phyloP scores from a whole-genome alignment of 192 early-diverging fungal genomes.

The Mortierella claussenii region DNA sequence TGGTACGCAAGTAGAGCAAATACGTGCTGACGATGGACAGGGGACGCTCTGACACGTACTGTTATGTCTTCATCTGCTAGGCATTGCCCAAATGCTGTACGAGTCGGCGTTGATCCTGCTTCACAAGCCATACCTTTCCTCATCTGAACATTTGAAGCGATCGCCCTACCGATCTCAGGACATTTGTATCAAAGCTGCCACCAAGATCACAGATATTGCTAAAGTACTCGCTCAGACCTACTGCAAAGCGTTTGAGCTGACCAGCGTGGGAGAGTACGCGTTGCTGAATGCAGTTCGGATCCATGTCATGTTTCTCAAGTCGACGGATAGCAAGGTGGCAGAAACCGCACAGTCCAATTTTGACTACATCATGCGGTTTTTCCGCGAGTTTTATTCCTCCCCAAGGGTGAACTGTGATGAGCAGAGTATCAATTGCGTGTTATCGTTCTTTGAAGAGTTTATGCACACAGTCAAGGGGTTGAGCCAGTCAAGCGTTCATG shows the following conservation, averaged over 20 bases:
- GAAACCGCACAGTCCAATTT: slow-evolving; percentile 34
- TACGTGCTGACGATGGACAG: no score
- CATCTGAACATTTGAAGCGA: slow-evolving; percentile 45
- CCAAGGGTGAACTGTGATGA: slow-evolving; percentile 39
- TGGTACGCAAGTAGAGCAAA: no score
- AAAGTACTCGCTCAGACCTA: slow-evolving; percentile 39
- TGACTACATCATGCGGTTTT: slow-evolving; percentile 50
- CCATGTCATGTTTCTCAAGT: slow-evolving; percentile 51
- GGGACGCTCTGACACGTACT: no score
- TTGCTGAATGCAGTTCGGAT: slow-evolving; percentile 48
- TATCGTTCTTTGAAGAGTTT: slow-evolving; percentile 52
- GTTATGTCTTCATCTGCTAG: slow-evolving; percentile 2
- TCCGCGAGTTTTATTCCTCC: slow-evolving; percentile 48
- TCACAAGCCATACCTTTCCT: slow-evolving; percentile 44
- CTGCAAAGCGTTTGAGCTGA: slow-evolving; percentile 32
- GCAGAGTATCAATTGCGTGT: slow-evolving; percentile 45
- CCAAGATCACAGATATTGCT: slow-evolving; percentile 51
- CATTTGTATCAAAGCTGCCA: slow-evolving; percentile 50
- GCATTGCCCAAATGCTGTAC: slow-evolving; percentile 47
- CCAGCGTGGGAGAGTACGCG: slow-evolving; percentile 41
- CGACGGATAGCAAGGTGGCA: slow-evolving; percentile 32
- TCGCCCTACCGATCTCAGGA: slow-evolving; percentile 52
- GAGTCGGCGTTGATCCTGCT: slow-evolving; percentile 45
- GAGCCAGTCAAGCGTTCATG: slow-evolving; percentile 38
- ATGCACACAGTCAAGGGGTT: slow-evolving; percentile 53